Evolutionary conservation across 768 basidiomycete species (phyloP).

Genomic region (Pleurotus platypus): DNA sequence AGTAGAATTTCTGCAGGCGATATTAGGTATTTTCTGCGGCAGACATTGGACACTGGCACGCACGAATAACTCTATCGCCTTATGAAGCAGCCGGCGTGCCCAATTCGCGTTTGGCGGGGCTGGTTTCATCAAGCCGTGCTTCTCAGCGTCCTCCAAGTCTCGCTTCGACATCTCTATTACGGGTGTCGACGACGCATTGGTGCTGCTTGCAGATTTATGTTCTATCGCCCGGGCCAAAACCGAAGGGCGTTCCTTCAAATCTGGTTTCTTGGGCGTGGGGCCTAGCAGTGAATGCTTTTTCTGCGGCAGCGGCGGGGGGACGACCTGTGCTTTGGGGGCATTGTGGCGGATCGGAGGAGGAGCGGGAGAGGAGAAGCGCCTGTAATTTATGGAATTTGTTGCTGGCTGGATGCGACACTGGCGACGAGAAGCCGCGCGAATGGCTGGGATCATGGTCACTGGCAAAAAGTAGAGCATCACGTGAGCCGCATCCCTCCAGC

Average conservation of each 20-base stretch:
- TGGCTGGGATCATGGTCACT: constrained; percentile 6
- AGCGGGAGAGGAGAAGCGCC: too few relatives aligned
- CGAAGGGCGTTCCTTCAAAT: too few relatives aligned
- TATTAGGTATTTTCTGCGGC: not conserved
- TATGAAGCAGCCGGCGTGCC: constrained; percentile 47
- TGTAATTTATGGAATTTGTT: too few relatives aligned
- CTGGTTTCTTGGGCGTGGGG: constrained; percentile 47
- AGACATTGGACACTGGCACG: constrained; percentile 10
- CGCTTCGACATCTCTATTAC: constrained; percentile 46
- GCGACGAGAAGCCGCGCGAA: not conserved
- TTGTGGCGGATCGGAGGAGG: constrained; percentile 6
- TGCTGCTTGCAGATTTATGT: not conserved
- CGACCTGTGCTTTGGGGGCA: constrained; percentile 18
- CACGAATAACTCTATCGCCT: constrained; percentile 43
- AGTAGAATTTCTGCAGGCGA: constrained; percentile 74
- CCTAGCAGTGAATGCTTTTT: constrained; percentile 57
- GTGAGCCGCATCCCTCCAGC: not conserved
- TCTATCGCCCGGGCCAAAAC: too few relatives aligned
- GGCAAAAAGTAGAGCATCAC: not conserved
- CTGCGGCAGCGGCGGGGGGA: constrained; percentile 10
- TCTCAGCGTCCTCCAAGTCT: constrained; percentile 62
- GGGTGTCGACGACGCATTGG: constrained; percentile 13
- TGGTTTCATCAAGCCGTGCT: constrained; percentile 65
- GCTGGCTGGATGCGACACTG: too few relatives aligned
- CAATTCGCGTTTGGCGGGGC: constrained; percentile 60